Evolutionary conservation across 768 basidiomycete species (phyloP), one percentile per base, ranked within the genome.

Genomic region (Hypholoma fasciculare): DNA sequence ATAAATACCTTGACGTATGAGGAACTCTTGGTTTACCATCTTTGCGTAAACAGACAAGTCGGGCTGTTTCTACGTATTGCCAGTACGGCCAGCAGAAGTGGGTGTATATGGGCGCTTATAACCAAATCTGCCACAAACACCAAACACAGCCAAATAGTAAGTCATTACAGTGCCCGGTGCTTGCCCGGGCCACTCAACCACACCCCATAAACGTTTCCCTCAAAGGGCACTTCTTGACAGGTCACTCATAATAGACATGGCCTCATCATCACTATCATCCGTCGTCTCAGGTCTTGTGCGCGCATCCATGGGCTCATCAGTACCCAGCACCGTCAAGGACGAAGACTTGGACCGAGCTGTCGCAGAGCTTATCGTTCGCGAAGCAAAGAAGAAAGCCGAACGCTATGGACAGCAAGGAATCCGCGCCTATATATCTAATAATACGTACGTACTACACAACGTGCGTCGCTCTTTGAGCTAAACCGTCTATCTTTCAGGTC

Each of bases 341-440:
- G 89, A 89, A 17, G 93, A 97, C 65, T 84, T 98, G 47, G 96
- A 98, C 74, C 83, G 85, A 46, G 92, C 93, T 67, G 93, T 99
- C 27, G 94, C 94, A 2, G 90, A 94, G 52, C 82, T 98, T 56
- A 88, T 99, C 52, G 83, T 98, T 40, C 87, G 84, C 63, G 97
- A 98, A 72, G 96, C 97, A 1, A 94, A 92, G 76, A 87, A 88
- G 78, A 92, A 94, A 72, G 94, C 94, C 36, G 86, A 90, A 65
- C 80, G 76, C 57, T 98, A 94, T 69, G 74, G 78, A 52, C 83
- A 88, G 66, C 79, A 89, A 26, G 95, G 95, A 2, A 80, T 96
- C 49, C 76, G 85, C 8, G 94, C 92, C 1, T 93, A 93, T 67
- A 78, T 94, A 34, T 83, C 74, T 11, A 75, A 79, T 37, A 78